Evolutionary conservation across 2,329 filamentous ascomycete genomes (phyloP).

Genomic region (Lasiodiplodia gonubiensis): DNA sequence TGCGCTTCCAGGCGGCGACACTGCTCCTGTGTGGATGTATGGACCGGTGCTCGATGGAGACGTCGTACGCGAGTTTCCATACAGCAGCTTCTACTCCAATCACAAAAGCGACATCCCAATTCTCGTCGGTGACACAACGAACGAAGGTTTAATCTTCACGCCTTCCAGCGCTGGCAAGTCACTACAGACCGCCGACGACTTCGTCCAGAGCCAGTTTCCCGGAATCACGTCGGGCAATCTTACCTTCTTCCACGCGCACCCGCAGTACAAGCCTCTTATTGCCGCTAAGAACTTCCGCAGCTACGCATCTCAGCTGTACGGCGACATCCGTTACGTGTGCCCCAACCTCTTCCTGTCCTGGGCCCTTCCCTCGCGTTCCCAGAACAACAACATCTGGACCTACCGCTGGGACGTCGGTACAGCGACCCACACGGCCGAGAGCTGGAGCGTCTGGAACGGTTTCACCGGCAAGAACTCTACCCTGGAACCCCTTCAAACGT

Average conservation of each 20-base stretch:
- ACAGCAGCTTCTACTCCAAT: conserved; percentile 43
- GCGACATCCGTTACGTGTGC: conserved; percentile 58
- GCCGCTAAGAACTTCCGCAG: conserved; percentile 37
- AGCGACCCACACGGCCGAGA: conserved; percentile 46
- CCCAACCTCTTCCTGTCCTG: conserved; percentile 49
- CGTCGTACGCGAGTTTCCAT: conserved; percentile 49
- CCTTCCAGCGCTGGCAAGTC: conserved; percentile 40
- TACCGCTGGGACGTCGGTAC: conserved; percentile 57
- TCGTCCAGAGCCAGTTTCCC: conserved; percentile 48
- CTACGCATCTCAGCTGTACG: conserved; percentile 50
- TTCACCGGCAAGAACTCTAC: conserved; percentile 35
- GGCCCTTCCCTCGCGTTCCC: conserved; percentile 34
- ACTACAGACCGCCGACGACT: conserved; percentile 39
- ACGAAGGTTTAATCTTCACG: conserved; percentile 51
- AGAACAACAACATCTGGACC: conserved; percentile 48
- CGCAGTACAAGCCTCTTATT: conserved; percentile 36
- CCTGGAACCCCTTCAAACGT: conserved; percentile 28
- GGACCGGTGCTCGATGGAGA: conserved; percentile 51
- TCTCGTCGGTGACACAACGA: conserved; percentile 53
- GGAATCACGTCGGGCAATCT: conserved; percentile 38
- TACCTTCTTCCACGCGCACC: conserved; percentile 37
- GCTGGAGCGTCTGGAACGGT: conserved; percentile 47
- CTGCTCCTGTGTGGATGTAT: conserved; percentile 48
- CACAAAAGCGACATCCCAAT: conserved; percentile 50
- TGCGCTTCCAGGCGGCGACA: conserved; percentile 46